A percentile compares a stretch with the other conserved stretches of the same genome.
These are phyloP conservation scores for Epicoccum sorghinum DNA, from an alignment of 2,329 filamentous ascomycete species.

Conservation along the genomic window DNA sequence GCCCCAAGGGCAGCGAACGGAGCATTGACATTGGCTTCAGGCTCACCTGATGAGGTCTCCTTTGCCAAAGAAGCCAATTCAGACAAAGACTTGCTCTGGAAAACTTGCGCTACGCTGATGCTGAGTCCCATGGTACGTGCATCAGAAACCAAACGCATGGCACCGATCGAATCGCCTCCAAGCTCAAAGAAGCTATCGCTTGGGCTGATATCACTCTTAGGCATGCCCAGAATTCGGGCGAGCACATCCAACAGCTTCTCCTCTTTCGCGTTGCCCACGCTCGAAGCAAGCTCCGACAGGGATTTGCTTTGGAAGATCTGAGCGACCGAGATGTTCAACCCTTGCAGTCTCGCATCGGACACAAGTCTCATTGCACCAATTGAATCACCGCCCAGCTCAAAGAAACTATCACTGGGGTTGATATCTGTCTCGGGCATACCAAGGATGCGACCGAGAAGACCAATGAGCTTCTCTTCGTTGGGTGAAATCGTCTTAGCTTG, in stretches of 20 bases:
- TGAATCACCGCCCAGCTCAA: conserved; percentile 55
- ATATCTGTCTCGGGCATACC: conserved; percentile 43
- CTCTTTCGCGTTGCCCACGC: conserved; percentile 46
- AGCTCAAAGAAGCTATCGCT: conserved; percentile 54
- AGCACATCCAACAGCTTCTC: conserved; percentile 37
- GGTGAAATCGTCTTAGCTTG: conserved; percentile 23
- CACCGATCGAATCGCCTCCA: conserved; percentile 55
- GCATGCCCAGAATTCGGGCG: conserved; percentile 38
- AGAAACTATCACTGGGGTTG: conserved; percentile 50
- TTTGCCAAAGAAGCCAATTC: conserved; percentile 35
- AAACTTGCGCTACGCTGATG: conserved; percentile 54
- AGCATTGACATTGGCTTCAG: conserved; percentile 37
- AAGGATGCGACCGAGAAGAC: conserved; percentile 36
- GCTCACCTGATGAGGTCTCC: conserved; percentile 36
- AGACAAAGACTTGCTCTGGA: conserved; percentile 50
- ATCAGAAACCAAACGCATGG: conserved; percentile 53
- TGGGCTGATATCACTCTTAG: conserved; percentile 42
- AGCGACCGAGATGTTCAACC: conserved; percentile 49
- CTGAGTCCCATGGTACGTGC: conserved; percentile 45
- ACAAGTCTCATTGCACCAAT: conserved; percentile 55
- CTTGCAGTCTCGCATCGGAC: conserved; percentile 44
- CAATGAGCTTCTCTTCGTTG: conserved; percentile 34
- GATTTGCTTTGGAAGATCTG: conserved; percentile 53
- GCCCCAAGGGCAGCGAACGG: conserved; percentile 60
- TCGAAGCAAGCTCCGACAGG: conserved; percentile 60